Percentiles rank a stretch among this genome's conserved stretches.
These are phyloP conservation scores for Russula sp. DNA, from an alignment of 768 basidiomycete species.

Conservation along the genomic window DNA sequence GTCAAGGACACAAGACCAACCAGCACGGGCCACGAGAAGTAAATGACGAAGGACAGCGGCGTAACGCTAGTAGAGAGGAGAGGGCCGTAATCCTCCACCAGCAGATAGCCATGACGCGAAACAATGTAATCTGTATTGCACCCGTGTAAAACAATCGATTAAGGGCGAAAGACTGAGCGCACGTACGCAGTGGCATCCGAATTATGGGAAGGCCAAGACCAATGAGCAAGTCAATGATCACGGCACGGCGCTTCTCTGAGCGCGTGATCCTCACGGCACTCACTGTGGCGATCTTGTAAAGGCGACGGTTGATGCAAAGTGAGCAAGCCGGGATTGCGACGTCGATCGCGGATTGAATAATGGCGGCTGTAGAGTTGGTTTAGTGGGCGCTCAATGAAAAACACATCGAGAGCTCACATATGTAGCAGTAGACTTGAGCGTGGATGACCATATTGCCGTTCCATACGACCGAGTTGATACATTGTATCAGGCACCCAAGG, in stretches of 20 bases:
- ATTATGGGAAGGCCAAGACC: conserved; percentile 22
- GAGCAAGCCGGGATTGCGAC: conserved; percentile 34
- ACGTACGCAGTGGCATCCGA: neutral
- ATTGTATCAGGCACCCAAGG: neutral
- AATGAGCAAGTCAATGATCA: conserved; percentile 19
- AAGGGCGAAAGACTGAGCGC: neutral
- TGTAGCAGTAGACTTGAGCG: neutral
- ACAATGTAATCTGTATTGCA: neutral
- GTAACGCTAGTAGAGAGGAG: conserved; percentile 31
- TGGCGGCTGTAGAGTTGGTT: conserved; percentile 30
- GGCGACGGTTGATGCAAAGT: conserved; percentile 42
- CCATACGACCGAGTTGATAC: neutral
- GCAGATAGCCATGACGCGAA: neutral
- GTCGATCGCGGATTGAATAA: conserved; percentile 30
- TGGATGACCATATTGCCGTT: neutral
- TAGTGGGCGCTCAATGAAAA: neutral
- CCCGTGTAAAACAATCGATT: neutral
- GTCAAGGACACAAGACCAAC: conserved; percentile 27
- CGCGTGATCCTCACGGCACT: conserved; percentile 29
- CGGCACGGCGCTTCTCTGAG: neutral
- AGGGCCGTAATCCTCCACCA: conserved; percentile 44
- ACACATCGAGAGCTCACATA: neutral
- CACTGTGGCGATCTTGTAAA: conserved; percentile 37
- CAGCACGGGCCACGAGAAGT: conserved; percentile 25
- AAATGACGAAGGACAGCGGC: conserved; percentile 25